Percentiles rank a stretch among this genome's conserved stretches.
These are phyloP conservation scores for Phytophthora melonis DNA, from an alignment of 352 stramenopile species.

Conservation along the genomic window DNA sequence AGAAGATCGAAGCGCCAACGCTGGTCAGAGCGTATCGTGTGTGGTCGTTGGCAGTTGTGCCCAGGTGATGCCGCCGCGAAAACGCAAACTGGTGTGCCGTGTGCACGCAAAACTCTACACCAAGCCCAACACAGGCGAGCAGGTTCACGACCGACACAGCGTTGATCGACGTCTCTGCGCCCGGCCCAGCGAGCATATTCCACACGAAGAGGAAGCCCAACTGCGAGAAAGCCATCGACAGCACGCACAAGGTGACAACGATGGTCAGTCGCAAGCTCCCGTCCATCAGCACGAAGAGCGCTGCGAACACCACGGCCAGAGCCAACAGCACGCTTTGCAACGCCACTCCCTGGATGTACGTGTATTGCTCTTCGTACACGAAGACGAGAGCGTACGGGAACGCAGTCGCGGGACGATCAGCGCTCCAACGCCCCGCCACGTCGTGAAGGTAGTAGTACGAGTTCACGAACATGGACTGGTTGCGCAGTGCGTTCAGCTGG, in stretches of 20 bases:
- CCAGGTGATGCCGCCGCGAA: constrained; percentile 56
- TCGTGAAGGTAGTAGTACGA: constrained; percentile 90
- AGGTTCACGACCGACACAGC: constrained; percentile 92
- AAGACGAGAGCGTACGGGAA: constrained; percentile 93
- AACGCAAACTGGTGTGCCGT: constrained; percentile 86
- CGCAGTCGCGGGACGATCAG: constrained; percentile 37
- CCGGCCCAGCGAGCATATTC: constrained; percentile 57
- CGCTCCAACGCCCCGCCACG: constrained; percentile 56
- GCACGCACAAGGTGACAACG: constrained; percentile 79
- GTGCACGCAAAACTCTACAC: constrained; percentile 92
- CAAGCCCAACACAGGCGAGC: constrained; percentile 86
- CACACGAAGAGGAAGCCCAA: constrained; percentile 87
- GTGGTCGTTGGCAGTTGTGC: constrained; percentile 67
- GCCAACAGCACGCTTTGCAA: constrained; percentile 88
- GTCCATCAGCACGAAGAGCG: constrained; percentile 83
- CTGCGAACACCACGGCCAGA: constrained; percentile 81
- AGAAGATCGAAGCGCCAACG: constrained; percentile 87
- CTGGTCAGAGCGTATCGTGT: constrained; percentile 75
- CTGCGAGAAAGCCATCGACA: constrained; percentile 82
- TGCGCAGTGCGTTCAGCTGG: constrained; percentile 86
- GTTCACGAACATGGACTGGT: constrained; percentile 92
- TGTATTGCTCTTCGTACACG: constrained; percentile 94
- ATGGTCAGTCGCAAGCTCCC: constrained; percentile 66
- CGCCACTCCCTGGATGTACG: constrained; percentile 91
- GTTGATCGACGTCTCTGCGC: constrained; percentile 85